Base-by-base conservation (phyloP, 495 filamentous ascomycete species). In the Penicillium samsonianum region DNA sequence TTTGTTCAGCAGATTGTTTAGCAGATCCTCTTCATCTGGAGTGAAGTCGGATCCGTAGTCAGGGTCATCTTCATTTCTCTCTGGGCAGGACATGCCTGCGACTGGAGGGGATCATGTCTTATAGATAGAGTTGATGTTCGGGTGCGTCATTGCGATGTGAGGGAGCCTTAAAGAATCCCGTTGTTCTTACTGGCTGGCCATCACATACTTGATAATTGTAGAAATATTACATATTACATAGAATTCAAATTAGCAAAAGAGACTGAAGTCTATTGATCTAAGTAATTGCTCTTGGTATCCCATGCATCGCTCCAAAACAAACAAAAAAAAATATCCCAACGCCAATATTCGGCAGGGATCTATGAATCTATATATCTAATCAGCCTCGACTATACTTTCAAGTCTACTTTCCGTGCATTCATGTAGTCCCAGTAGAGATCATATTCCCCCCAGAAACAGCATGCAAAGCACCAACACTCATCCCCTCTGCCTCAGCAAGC, bases 31-130 rank as follows among this genome's bases (percentile, higher is more conserved):
- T 65, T 91, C 87, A 48, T 86, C 87, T 11, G 75, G 69, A 0
- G 84, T 83, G 58, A 90, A 85, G 54, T 90, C 86, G 28, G 87
- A 90, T 23, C 87, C 87, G 77, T 90, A 92, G 55, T 90, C 85
- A 63, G 61, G 60, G 30, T 66, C 65, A 37, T 51, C 48, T 2
- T 61, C 61, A 57, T 47, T 31, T 57, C 64, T 57, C 38, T 58
- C 59, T 64, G 58, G 57, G 68, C 67, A 78, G 72, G 70, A 69
- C 72, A 78, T 76, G 67, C 68, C 73, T 75, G 67, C 69, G 55
- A 65, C 30, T 28, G 46, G 47, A 35, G 59, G 52, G 43, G 53
- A 31, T 68, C 65, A 67, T 70, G 47, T 58, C 59, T 51, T 59
- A 14, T 33, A 14, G n/a, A 11, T 30, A 25, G 37, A 26, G 17